Percentiles rank a stretch among this genome's conserved stretches.
Evolutionary conservation across 2,329 filamentous ascomycete species (phyloP).

Genomic region (Colletotrichum plurivorum): DNA sequence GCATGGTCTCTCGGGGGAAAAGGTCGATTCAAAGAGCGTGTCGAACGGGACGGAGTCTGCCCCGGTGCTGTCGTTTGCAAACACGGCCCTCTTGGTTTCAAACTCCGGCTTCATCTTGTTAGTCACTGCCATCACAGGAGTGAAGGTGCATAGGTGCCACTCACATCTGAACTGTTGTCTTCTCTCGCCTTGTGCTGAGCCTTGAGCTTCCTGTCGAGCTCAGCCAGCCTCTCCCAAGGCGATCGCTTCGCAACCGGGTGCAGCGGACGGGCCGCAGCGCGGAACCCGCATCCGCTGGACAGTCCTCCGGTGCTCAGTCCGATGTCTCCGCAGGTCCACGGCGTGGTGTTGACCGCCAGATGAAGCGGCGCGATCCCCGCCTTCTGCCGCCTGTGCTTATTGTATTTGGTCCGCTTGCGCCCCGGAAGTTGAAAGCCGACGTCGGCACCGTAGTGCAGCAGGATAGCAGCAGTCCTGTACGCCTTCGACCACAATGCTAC

Average conservation of each 20-base stretch:
- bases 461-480: constrained; percentile 7
- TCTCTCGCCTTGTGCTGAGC: not conserved
- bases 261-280: not conserved
- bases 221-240: not conserved
- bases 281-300: not conserved
- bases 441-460: constrained; percentile 12
- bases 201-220: not conserved
- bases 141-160: not conserved
- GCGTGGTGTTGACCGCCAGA: not conserved
- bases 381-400: not conserved
- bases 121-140: not conserved
- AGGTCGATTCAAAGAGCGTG: not conserved
- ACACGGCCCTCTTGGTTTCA: not conserved
- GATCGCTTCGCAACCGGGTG: not conserved
- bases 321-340: not conserved
- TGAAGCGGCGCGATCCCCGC: constrained; percentile 4
- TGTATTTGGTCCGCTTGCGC: constrained; percentile 2
- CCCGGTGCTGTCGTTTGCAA: not conserved
- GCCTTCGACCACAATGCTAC: constrained; percentile 5
- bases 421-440: not conserved
- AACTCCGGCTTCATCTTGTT: not conserved
- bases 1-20: not conserved
- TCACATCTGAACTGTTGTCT: constrained; percentile 3
- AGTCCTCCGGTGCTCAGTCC: constrained; percentile 2
- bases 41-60: constrained; percentile 13